Percentiles rank a stretch among this genome's conserved stretches.
Conservation (phyloP, 805 yeast genomes). For the Blastobotrys attinorum region DNA sequence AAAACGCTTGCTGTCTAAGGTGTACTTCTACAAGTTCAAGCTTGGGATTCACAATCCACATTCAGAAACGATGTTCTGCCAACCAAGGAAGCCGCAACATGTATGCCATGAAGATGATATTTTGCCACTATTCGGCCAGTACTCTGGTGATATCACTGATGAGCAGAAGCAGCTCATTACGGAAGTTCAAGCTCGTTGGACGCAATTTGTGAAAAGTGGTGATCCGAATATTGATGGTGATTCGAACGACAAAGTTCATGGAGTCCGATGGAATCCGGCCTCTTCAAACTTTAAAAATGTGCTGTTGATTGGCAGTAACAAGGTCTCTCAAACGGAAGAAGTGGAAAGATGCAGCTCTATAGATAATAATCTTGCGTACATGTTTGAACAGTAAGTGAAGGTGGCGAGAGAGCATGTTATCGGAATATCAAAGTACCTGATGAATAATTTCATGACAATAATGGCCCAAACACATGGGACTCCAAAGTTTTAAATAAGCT, state of each 20-base stretch:
- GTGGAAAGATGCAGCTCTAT: no score
- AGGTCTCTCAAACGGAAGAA: no score
- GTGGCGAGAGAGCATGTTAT: no score
- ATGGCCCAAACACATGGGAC: no score
- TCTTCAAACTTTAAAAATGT: no score
- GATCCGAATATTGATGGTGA: neutral
- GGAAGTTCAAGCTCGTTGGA: conserved; percentile 25
- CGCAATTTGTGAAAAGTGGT: conserved; percentile 12
- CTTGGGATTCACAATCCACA: conserved; percentile 20
- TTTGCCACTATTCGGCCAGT: conserved; percentile 22
- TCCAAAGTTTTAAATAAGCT: neutral
- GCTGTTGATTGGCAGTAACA: no score
- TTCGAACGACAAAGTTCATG: no score
- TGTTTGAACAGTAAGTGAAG: no score
- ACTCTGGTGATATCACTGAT: conserved; percentile 7
- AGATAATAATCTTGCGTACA: no score
- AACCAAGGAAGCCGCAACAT: neutral
- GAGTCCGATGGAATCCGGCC: no score
- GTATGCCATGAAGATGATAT: conserved; percentile 28
- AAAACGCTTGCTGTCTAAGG: conserved; percentile 2
- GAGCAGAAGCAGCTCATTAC: conserved; percentile 15
- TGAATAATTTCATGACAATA: no score
- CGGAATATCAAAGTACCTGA: no score
- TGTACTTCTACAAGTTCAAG: conserved; percentile 20
- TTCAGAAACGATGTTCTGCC: conserved; percentile 10